Conservation (phyloP, 768 basidiomycete genomes). For the Leucogyrophana mollusca region DNA sequence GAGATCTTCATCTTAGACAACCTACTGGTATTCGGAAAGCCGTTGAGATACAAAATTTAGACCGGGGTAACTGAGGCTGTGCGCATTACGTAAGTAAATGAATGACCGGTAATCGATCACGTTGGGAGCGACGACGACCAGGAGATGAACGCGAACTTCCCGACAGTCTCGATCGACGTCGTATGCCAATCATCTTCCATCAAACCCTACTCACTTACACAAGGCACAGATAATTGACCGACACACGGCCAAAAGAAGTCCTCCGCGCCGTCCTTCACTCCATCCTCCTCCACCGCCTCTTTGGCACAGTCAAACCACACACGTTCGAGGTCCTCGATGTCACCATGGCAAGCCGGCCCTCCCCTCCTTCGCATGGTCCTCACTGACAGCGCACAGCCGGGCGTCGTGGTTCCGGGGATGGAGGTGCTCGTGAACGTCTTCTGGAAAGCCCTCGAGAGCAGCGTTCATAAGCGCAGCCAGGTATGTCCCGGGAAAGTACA, state of each 20-base stretch:
- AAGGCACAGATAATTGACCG: constrained; percentile 64
- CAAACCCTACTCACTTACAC: not conserved
- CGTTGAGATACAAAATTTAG: too few relatives aligned
- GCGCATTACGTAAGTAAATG: too few relatives aligned
- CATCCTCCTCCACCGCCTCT: constrained; percentile 80
- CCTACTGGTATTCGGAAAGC: too few relatives aligned
- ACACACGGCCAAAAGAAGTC: constrained; percentile 65
- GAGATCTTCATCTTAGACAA: too few relatives aligned
- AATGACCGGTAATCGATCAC: too few relatives aligned
- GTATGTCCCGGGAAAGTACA: constrained; percentile 55
- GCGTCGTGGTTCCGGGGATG: constrained; percentile 71
- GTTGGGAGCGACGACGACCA: too few relatives aligned
- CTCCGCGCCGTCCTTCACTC: constrained; percentile 77
- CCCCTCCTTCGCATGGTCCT: too few relatives aligned
- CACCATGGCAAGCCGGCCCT: constrained; percentile 74
- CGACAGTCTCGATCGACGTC: constrained; percentile 29
- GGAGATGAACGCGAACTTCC: constrained; percentile 25
- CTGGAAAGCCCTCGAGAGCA: constrained; percentile 73
- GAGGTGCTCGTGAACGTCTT: constrained; percentile 68
- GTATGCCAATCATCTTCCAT: constrained; percentile 12
- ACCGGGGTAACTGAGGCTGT: too few relatives aligned
- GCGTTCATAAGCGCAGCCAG: constrained; percentile 65
- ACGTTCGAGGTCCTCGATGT: constrained; percentile 81
- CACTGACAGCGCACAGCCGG: constrained; percentile 59
- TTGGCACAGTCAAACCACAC: constrained; percentile 75